Conservation (phyloP, 2,329 filamentous ascomycete species). For the Paramyrothecium roridum region DNA sequence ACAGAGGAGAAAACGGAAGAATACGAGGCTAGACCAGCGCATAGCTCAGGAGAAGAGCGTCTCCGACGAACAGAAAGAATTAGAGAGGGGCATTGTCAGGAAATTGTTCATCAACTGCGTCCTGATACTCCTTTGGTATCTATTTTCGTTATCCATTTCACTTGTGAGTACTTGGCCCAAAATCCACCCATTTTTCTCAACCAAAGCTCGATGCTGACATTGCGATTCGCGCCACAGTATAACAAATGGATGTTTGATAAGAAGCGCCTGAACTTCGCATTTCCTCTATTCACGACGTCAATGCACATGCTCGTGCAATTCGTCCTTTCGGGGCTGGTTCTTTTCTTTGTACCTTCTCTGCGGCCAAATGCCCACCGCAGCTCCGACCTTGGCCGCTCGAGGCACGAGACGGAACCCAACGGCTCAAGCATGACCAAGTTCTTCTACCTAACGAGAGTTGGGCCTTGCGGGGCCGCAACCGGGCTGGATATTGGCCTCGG, state of each 20-base stretch:
- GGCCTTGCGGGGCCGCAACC: slow-evolving; percentile 87
- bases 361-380: slow-evolving; percentile 59
- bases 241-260: slow-evolving; percentile 99
- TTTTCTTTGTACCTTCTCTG: slow-evolving; percentile 79
- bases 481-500: slow-evolving; percentile 94
- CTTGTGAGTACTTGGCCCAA: slow-evolving; percentile 57
- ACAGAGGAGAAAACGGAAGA: slow-evolving; percentile 62
- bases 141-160: slow-evolving; percentile 91
- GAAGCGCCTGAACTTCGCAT: slow-evolving; percentile 82
- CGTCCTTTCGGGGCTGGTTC: slow-evolving; percentile 68
- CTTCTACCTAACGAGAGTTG: slow-evolving; percentile 90
- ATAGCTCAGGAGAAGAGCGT: slow-evolving; percentile 54
- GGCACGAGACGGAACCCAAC: slow-evolving; percentile 51
- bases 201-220: slow-evolving; percentile 12
- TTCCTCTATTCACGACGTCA: slow-evolving; percentile 91
- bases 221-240: slow-evolving; percentile 68
- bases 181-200: background rate
- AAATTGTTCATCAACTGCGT: slow-evolving; percentile 69
- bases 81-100: slow-evolving; percentile 69
- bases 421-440: slow-evolving; percentile 74
- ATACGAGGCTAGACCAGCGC: slow-evolving; percentile 67
- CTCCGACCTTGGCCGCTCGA: slow-evolving; percentile 47
- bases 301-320: slow-evolving; percentile 97
- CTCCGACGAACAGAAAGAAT: slow-evolving; percentile 69
- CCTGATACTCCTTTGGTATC: slow-evolving; percentile 84